These are phyloP conservation scores for Scutellaria barbata DNA, from an alignment of 257 asterid genomes.

Conservation along the genomic window DNA sequence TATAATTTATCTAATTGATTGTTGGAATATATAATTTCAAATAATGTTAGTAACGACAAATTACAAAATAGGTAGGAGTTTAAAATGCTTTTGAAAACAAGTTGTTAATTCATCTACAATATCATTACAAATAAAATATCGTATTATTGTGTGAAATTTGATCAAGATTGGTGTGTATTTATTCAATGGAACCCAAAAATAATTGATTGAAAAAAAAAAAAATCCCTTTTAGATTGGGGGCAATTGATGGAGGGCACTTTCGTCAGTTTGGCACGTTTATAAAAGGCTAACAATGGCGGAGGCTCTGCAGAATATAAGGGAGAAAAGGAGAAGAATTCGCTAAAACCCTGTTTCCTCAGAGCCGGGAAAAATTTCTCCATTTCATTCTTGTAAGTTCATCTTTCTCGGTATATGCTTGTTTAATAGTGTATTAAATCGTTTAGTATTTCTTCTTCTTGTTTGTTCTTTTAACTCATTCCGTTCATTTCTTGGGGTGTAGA, in stretches of 20 bases:
- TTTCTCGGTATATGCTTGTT: neutral
- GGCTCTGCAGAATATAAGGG: neutral
- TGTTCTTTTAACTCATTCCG: neutral
- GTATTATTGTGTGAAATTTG: no score
- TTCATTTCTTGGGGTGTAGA: neutral
- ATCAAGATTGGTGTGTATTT: neutral
- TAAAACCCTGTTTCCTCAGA: neutral
- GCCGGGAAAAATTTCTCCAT: neutral
- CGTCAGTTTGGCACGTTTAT: neutral
- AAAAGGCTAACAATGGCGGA: neutral
- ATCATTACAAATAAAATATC: no score
- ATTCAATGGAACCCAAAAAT: neutral
- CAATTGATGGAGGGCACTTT: slow-evolving; percentile 14
- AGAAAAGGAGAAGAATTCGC: neutral
- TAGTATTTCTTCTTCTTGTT: neutral
- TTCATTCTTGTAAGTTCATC: slow-evolving; percentile 17
- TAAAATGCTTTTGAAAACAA: no score
- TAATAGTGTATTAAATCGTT: neutral
- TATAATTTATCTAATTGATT: no score
- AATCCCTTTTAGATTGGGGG: neutral
- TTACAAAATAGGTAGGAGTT: no score
- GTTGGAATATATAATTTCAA: no score
- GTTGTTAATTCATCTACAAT: no score
- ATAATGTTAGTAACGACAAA: no score
- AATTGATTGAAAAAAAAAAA: neutral